phyloP scores from a whole-genome alignment of 1,284 basidiomycete species.

The Amylostereum chailletii region DNA sequence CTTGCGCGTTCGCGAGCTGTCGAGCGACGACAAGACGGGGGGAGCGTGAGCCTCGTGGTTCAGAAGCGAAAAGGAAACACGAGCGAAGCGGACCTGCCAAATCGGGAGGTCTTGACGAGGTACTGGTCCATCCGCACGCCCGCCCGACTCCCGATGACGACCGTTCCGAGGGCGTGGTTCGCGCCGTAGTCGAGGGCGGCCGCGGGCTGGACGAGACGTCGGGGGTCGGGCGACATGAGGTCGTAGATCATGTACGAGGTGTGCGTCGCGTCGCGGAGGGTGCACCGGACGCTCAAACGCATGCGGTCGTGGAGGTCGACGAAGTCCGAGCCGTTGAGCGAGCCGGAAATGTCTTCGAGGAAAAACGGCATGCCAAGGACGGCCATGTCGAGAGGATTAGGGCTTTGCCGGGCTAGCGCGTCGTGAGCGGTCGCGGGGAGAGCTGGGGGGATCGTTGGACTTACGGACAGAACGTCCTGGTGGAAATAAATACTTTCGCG shows the following conservation, averaged over 20 bases:
- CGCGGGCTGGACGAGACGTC: conserved; percentile 26
- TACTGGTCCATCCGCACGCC: conserved; percentile 43
- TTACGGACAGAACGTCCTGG: too few species aligned
- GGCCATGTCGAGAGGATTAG: conserved; percentile 18
- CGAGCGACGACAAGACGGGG: too few species aligned
- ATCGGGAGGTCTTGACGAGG: conserved; percentile 29
- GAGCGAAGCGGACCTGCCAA: conserved; percentile 28
- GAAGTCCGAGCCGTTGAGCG: conserved; percentile 44
- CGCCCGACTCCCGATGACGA: conserved; percentile 31
- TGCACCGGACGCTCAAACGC: conserved; percentile 38
- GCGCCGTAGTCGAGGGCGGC: conserved; percentile 43
- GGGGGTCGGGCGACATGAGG: conserved; percentile 13
- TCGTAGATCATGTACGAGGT: conserved; percentile 48
- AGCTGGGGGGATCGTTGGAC: too few species aligned
- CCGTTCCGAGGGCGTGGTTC: conserved; percentile 39
- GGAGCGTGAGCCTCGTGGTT: not conserved
- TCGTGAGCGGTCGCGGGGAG: not conserved
- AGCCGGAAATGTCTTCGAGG: conserved; percentile 53
- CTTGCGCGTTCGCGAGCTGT: conserved; percentile 35
- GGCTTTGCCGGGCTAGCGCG: not conserved
- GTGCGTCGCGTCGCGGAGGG: conserved; percentile 29
- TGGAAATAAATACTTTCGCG: too few species aligned
- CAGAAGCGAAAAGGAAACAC: conserved; percentile 1
- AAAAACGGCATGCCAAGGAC: conserved; percentile 50
- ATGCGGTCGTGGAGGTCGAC: conserved; percentile 55